Percentiles rank a stretch among this genome's conserved stretches.
Evolutionary conservation across 345 rosid genomes (phyloP).

Genomic region (Pseudoturritis turrita): DNA sequence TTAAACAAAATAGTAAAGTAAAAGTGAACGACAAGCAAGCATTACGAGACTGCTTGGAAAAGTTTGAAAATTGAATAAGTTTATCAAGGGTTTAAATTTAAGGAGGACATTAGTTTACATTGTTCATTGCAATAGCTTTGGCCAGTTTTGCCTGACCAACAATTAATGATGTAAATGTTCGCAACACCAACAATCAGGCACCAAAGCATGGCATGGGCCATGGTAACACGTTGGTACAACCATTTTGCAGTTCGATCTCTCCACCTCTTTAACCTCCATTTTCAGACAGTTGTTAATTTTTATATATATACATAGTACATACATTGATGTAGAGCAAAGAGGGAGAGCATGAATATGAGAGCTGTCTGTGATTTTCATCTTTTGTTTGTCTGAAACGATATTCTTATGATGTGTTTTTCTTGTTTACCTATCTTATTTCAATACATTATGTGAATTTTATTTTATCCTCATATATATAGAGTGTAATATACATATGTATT

Average conservation of each 20-base stretch:
- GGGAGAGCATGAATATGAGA: no score
- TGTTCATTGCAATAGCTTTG: background rate
- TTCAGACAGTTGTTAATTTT: no score
- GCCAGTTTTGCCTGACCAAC: background rate
- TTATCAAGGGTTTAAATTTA: background rate
- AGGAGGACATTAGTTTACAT: background rate
- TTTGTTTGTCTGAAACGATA: no score
- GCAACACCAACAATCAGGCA: conserved; percentile 3
- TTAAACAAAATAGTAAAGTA: background rate
- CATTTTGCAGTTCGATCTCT: background rate
- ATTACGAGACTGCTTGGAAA: background rate
- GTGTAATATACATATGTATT: no score
- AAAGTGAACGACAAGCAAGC: background rate
- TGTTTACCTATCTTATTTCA: no score
- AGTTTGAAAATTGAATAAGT: background rate
- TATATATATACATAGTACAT: no score
- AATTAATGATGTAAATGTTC: conserved; percentile 2
- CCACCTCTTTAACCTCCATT: background rate
- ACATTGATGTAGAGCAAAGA: no score
- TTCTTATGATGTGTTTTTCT: no score
- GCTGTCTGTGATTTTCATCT: no score
- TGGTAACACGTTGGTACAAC: background rate
- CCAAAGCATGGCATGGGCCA: conserved; percentile 8
- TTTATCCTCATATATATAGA: no score
- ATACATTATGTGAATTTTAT: no score